Evolutionary conservation across 345 rosid genomes (phyloP), one percentile per base, ranked within the genome.

Genomic region (Tarenaya hassleriana): DNA sequence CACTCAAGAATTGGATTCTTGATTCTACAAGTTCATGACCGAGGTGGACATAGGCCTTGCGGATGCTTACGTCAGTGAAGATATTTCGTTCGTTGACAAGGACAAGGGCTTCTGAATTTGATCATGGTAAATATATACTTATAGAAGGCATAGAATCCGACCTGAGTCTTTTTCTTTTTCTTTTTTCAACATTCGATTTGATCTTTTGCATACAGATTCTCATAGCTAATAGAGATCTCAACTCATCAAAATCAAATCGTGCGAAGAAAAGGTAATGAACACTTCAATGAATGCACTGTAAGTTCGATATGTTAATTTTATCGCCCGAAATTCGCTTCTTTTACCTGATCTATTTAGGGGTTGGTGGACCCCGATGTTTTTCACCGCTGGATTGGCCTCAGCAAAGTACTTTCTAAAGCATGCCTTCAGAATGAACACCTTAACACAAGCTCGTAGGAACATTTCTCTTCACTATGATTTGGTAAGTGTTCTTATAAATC

Each of bases 11-110:
- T 16, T 20, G 40, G 41, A 29, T 41, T 50, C 55, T 24, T 39
- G 62, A 34, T 45, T 0, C 14, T 41, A n/a, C 44, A 63, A 88
- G 97, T 81, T 88, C 53, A 81, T 79, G 84, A 82, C 97, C 47
- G 80, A 79, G 63, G 96, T 96, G 16, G 98, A 91, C 75, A 56
- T 91, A 72, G 98, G 96, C 58, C 74, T 91, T 6, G 96, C 92
- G 17, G 96, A 91, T 75, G 80, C 95, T 31, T 87, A 77, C 50
- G 76, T 87, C 50, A 80, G 82, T 62, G 86, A 88, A 10, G 91
- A 86, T 64, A 80, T 82, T 57, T 78, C 92, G 47, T 82, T 82
- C 21, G 89, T 82, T 0, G 77, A 91, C 60, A 84, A 78, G 71
- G 79, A 82, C 54, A 67, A 66, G 98, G 96, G 16, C 95, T 91